Base-by-base conservation (phyloP, 2,329 filamentous ascomycete species). In the Neofusicoccum parvum region DNA sequence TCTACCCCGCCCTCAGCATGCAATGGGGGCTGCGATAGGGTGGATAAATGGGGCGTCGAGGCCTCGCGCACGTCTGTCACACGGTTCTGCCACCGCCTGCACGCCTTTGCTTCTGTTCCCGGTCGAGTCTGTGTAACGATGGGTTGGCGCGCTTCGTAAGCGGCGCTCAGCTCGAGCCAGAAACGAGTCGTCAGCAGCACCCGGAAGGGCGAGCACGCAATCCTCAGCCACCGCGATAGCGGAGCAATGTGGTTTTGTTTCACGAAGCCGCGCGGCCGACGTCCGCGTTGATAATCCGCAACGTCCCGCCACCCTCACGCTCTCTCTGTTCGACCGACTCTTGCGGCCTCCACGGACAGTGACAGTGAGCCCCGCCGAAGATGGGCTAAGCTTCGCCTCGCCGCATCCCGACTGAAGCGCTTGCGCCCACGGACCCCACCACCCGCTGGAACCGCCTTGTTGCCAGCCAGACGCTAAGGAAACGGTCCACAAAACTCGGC, bases 121-220 rank as follows among this genome's bases (percentile, higher is more conserved):
- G 39, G n/a, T 17, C 53, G 43, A 15, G 15, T 10, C 15, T 48
- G 56, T 60, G 11, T 32, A 17, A 60, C 56, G 3, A 23, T 0
- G 27, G 56, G 43, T 60, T 48, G 56, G 15, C n/a, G 5, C 23
- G 56, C 56, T 36, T 34, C 14, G 54, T 46, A 15, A 59, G 53
- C 37, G 7, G n/a, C n/a, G 5, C 9, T 54, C 7, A 3, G 34
- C 20, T 56, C 37, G 36, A 58, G 27, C 41, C 48, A 20, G 43
- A 37, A 10, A 27, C 41, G 37, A 14, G 23, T 17, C 15, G 15
- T 15, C 11, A 48, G 56, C 41, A 39, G 43, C 14, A 9, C 5
- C 14, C 20, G 37, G 53, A 14, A 32, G 10, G 23, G 34, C n/a
- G 32, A 60, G 56, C 56, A 60, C 56, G 56, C 56, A 36, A 60